Percentiles rank a stretch among this genome's conserved stretches.
phyloP scores from a whole-genome alignment of 441 rosid species.

The Rhodomyrtus psidioides region DNA sequence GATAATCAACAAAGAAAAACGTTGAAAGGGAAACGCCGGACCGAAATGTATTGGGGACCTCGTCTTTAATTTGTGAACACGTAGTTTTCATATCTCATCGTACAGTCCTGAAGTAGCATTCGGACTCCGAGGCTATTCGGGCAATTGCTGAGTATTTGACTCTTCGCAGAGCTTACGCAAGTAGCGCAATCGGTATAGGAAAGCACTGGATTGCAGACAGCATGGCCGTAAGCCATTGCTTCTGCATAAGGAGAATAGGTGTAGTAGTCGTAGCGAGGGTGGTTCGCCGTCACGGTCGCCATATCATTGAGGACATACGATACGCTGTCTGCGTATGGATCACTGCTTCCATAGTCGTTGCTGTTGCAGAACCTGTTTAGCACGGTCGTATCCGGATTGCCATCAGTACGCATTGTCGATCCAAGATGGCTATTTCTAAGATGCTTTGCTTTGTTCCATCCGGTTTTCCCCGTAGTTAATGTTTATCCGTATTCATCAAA shows the following conservation, averaged over 20 bases:
- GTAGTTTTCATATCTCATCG: background rate
- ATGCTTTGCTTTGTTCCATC: background rate
- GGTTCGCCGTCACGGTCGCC: background rate
- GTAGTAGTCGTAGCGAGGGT: background rate
- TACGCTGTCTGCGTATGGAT: rapidly evolving
- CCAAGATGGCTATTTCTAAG: background rate
- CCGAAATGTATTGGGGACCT: background rate
- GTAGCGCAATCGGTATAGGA: background rate
- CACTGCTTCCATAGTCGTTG: background rate
- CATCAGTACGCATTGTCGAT: background rate
- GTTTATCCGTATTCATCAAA: too few species aligned
- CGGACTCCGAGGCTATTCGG: background rate
- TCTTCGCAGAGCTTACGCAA: background rate
- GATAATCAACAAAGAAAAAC: rapidly evolving
- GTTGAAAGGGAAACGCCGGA: background rate
- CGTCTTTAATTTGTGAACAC: background rate
- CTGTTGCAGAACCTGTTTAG: too few species aligned
- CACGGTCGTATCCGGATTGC: background rate
- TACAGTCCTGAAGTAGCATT: background rate
- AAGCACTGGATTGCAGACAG: background rate
- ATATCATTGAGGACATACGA: background rate
- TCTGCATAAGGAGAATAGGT: background rate
- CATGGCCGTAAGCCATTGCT: background rate
- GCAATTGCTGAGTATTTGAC: background rate
- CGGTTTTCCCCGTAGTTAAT: too few species aligned